Base-by-base conservation (phyloP, 1,284 basidiomycete species). In the Cryptococcus sp. region DNA sequence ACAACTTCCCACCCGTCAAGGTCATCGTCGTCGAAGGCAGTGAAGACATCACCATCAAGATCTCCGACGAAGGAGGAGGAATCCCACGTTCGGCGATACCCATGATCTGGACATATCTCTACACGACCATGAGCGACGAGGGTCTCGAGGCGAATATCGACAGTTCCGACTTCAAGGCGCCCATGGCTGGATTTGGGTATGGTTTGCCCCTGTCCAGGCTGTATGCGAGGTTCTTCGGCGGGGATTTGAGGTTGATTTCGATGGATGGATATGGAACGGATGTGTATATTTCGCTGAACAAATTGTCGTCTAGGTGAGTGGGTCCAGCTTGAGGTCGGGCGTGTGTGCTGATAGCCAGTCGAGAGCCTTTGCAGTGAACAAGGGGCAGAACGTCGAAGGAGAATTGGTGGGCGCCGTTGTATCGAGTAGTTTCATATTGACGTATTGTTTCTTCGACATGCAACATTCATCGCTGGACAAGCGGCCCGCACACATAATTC, bases 141-240 rank as follows among this genome's bases (percentile, higher is more conserved):
- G 84, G 82, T 25, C 80, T 97, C 37, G 88, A 91, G 59, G 84
- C 86, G 65, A 76, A 93, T 61, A 93, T 94, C 69, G 83, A 86
- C 56, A 85, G 84, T 22, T 87, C 85, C 50, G 94, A 98, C 73
- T 97, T 97, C 74, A 91, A 92, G 69, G 94, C 94, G 4, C 94
- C 94, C 1, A 95, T 98, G 92, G 94, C 94, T 35, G 94, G 94
- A 2, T 97, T 93, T 64, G 91, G 89, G 10, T 97, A 97, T 70
- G 93, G 93, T 0, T 72, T 97, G 22, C 94, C 94, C 9, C 77
- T 95, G 22, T 91, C 88, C 45, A 76, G 92, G 73, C 74, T 95
- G 80, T 97, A 97, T 62, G 91, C 92, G 1, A 78, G 93, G 41
- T 98, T 97, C 72, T 97, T 97, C 69, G 94, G 95, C 1, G 94